Conservation (phyloP, 2,329 filamentous ascomycete species). For the Claviceps monticola region DNA sequence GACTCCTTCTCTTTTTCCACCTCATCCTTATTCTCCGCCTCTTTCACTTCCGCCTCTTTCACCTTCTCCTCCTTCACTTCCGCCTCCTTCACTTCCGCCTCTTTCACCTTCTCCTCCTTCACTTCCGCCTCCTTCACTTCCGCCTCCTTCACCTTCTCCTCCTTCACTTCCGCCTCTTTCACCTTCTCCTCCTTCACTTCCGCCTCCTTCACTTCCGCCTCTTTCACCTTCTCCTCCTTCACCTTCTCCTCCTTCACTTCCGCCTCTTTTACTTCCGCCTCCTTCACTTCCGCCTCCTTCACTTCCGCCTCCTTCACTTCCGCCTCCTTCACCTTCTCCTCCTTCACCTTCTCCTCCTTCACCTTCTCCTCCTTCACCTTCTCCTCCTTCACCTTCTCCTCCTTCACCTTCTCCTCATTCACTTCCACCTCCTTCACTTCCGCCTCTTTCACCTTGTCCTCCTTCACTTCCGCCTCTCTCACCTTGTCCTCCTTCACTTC, state of each 20-base stretch:
- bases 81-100: constrained; percentile 9
- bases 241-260: constrained; percentile 9
- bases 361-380: constrained; percentile 13
- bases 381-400: constrained; percentile 12
- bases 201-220: constrained; percentile 7
- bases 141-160: constrained; percentile 11
- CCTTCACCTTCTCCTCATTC: constrained; percentile 9
- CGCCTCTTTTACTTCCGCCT: constrained; percentile 9
- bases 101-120: constrained; percentile 16
- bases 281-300: constrained; percentile 16
- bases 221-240: constrained; percentile 12
- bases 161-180: constrained; percentile 9
- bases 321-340: too few species aligned
- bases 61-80: constrained; percentile 11
- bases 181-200: constrained; percentile 15
- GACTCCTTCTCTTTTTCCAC: constrained; percentile 13
- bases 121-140: constrained; percentile 7
- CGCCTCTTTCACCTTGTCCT: constrained; percentile 11
- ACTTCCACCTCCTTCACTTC: constrained; percentile 9
- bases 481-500: constrained; percentile 7
- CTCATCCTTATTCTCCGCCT: constrained; percentile 9
- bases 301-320: constrained; percentile 7
- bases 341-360: constrained; percentile 6
- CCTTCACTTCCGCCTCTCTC: constrained; percentile 10
- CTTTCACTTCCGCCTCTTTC: constrained; percentile 8